Conservation (phyloP, 768 basidiomycete genomes). For the Aureoboletus auriporus region DNA sequence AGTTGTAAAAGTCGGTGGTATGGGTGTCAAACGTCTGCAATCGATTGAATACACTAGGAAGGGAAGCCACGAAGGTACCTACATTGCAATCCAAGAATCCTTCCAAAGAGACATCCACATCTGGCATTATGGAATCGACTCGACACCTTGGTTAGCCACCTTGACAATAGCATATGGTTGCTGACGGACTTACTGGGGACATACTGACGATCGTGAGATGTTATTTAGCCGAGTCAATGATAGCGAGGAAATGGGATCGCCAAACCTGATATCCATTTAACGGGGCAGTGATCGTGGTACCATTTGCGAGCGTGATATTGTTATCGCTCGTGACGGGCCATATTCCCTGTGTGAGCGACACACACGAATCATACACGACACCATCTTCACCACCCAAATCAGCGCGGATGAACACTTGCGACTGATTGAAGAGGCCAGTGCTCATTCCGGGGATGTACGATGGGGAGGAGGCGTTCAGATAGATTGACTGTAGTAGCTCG, state of each 20-base stretch:
- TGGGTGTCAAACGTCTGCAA: slow-evolving; percentile 44
- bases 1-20: slow-evolving; percentile 53
- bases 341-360: slow-evolving; percentile 66
- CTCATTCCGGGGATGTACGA: slow-evolving; percentile 45
- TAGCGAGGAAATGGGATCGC: slow-evolving; percentile 11
- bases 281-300: slow-evolving; percentile 54
- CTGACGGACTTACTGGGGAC: slow-evolving; percentile 35
- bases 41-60: background rate
- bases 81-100: slow-evolving; percentile 63
- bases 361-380: slow-evolving; percentile 63
- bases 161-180: background rate
- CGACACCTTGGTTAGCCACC: slow-evolving; percentile 19
- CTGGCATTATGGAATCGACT: slow-evolving; percentile 62
- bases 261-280: slow-evolving; percentile 61
- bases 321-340: slow-evolving; percentile 48
- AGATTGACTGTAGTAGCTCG: slow-evolving; percentile 44
- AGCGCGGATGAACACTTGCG: slow-evolving; percentile 49
- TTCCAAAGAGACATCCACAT: slow-evolving; percentile 60
- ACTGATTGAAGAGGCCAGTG: slow-evolving; percentile 31
- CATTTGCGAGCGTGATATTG: slow-evolving; percentile 61
- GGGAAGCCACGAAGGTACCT: slow-evolving; percentile 4
- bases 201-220: slow-evolving; percentile 22
- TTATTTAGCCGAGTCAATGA: slow-evolving; percentile 2
- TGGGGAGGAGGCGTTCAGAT: slow-evolving; percentile 51
- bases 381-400: slow-evolving; percentile 68